Conservation (phyloP, 371 early-diverging fungal species). For the Mortierella sp. region DNA sequence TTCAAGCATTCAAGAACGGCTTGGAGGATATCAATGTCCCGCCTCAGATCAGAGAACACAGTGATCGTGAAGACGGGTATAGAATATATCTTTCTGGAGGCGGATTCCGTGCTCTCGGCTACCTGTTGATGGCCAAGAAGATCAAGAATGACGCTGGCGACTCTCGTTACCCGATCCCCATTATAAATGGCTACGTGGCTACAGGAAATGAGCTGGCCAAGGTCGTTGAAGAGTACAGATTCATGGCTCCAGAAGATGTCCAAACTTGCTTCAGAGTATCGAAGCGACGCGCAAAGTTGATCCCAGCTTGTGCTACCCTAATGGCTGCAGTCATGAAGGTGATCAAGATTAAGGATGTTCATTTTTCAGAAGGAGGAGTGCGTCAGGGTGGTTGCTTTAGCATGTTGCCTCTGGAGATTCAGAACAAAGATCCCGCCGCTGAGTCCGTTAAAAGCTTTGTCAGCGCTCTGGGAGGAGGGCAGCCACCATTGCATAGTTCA, state of each 20-base stretch:
- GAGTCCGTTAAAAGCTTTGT: conserved; percentile 62
- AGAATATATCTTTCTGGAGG: conserved; percentile 72
- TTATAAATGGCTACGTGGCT: conserved; percentile 70
- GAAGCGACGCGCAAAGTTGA: conserved; percentile 69
- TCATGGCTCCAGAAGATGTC: conserved; percentile 29
- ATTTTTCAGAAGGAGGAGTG: conserved; percentile 76
- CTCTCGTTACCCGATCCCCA: conserved; percentile 67
- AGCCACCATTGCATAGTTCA: conserved; percentile 54
- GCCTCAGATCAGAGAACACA: conserved; percentile 19
- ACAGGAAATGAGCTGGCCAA: conserved; percentile 41
- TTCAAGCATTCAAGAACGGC: conserved; percentile 57
- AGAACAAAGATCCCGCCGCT: conserved; percentile 66
- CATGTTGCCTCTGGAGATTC: conserved; percentile 59
- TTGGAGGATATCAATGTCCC: conserved; percentile 36
- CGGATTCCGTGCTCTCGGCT: conserved; percentile 71
- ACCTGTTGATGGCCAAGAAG: conserved; percentile 66
- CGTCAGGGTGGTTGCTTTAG: conserved; percentile 71
- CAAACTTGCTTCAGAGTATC: conserved; percentile 64
- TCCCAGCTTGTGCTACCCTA: conserved; percentile 72
- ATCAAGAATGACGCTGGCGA: conserved; percentile 27
- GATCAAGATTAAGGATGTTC: conserved; percentile 60
- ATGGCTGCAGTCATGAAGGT: conserved; percentile 66
- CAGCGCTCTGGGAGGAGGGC: conserved; percentile 50
- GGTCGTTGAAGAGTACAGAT: conserved; percentile 32
- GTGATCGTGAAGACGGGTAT: conserved; percentile 58